Evolutionary conservation across 1,284 basidiomycete species (phyloP).

Genomic region (Wolfiporia cocos): DNA sequence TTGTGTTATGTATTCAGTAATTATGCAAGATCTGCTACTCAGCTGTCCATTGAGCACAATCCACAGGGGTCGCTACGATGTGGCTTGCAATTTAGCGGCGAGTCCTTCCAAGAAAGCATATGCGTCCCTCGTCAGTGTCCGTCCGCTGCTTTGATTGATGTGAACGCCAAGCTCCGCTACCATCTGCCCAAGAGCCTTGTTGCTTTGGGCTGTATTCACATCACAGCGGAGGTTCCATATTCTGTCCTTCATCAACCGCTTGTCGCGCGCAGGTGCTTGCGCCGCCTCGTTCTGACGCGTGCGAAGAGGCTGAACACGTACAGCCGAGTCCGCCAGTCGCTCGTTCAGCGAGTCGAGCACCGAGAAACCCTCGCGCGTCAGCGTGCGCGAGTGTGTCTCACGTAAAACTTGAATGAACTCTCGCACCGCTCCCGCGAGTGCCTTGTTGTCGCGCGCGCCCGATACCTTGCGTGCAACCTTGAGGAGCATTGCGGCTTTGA

Average conservation of each 20-base stretch:
- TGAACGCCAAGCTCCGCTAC: slow-evolving; percentile 61
- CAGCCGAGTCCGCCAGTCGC: slow-evolving; percentile 60
- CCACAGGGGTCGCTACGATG: no score
- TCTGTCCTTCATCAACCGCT: slow-evolving; percentile 46
- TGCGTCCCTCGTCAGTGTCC: slow-evolving; percentile 72
- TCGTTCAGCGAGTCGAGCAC: slow-evolving; percentile 65
- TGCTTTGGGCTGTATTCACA: slow-evolving; percentile 42
- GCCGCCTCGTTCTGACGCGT: slow-evolving; percentile 37
- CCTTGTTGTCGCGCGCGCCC: slow-evolving; percentile 45
- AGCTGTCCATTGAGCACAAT: no score
- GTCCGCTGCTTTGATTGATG: slow-evolving; percentile 56
- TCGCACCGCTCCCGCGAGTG: slow-evolving; percentile 43
- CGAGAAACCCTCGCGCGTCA: slow-evolving; percentile 65
- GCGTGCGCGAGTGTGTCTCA: slow-evolving; percentile 52
- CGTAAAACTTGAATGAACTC: slow-evolving; percentile 57
- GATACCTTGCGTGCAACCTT: slow-evolving; percentile 37
- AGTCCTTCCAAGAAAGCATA: slow-evolving; percentile 62
- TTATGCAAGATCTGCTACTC: no score
- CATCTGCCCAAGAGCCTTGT: slow-evolving; percentile 51
- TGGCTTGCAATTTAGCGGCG: slow-evolving; percentile 39
- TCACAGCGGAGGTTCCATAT: slow-evolving; percentile 49
- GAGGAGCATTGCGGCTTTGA: slow-evolving; percentile 50
- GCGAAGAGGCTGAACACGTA: slow-evolving; percentile 49
- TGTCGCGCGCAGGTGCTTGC: slow-evolving; percentile 25
- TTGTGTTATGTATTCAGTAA: no score